Evolutionary conservation across 176 grass and related monocot species (phyloP), one percentile per base, ranked within the genome.

Genomic region (Neostapfia colusana): DNA sequence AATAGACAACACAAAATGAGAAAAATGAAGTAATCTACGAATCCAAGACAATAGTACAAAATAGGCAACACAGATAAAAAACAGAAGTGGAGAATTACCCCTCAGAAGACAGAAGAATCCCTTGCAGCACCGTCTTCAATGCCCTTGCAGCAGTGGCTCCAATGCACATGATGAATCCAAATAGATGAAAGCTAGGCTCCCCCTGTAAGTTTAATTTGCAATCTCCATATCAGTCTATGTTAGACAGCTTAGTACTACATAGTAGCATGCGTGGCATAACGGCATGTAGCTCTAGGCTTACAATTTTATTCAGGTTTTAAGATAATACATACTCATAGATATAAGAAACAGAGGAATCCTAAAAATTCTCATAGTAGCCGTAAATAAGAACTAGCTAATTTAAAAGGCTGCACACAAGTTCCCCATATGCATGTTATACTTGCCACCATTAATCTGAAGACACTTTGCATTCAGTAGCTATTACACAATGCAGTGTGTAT

Each of bases 131-230:
- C 2, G 92, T 91, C 65, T 95, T 95, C 58, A 95, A 80, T 0
- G 92, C 92, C 73, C 92, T 88, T 69, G 86, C 86, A 23, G 89
- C 86, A 71, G 92, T 95, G 37, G 92, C 86, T 79, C 83, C 92
- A 34, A 95, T 78, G 80, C 92, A 95, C 66, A 95, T 81, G 43
- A 95, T 71, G 86, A 95, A 95, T 66, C 92, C 92, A 85, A 95
- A 95, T 6, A 86, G 75, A 75, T 95, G 92, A 79, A 95, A 95
- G 53, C 84, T 91, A 61, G 92, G 92, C 43, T 95, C 92, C 24
- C 88, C 84, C 88, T 90, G 84, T 21, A 86, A 66, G 3, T 74
- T 80, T 4, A 3, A 43, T 80, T 75, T 79, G 51, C 7, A 14
- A 3, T 10, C 27, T 42, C 41, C 31, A 67, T 65, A 66, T 80